phyloP scores from a whole-genome alignment of 1,284 basidiomycete genomes.

The Cutaneotrichosporon mucoides region DNA sequence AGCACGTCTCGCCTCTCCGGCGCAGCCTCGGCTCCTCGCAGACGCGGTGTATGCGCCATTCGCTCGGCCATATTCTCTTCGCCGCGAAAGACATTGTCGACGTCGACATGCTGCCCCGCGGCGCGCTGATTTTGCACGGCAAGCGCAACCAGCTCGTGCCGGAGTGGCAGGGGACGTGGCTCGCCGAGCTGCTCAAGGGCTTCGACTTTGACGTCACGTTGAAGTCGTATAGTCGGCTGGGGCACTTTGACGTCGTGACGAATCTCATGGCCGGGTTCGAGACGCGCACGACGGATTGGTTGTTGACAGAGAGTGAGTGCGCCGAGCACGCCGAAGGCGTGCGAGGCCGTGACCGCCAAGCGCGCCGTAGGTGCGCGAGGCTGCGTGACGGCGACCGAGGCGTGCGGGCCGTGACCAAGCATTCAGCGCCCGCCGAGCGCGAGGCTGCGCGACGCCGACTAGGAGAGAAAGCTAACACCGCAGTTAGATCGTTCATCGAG shows the following conservation, averaged over 20 bases:
- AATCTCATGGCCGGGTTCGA: constrained; percentile 37
- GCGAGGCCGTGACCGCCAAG: too few relatives aligned
- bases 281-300: constrained; percentile 16
- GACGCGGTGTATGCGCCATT: constrained; percentile 46
- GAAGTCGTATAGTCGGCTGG: constrained; percentile 42
- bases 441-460: too few relatives aligned
- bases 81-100: constrained; percentile 47
- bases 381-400: too few relatives aligned
- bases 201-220: constrained; percentile 46
- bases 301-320: constrained; percentile 26
- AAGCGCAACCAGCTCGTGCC: constrained; percentile 30
- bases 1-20: constrained; percentile 46
- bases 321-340: too few relatives aligned
- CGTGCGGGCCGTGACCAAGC: too few relatives aligned
- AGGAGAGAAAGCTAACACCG: neutral
- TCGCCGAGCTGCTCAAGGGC: constrained; percentile 47
- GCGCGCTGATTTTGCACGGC: constrained; percentile 49
- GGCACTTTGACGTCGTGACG: constrained; percentile 42
- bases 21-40: constrained; percentile 45
- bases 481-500: constrained; percentile 13
- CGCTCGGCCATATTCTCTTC: constrained; percentile 48
- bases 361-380: too few relatives aligned
- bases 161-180: constrained; percentile 43
- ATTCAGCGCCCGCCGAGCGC: too few relatives aligned
- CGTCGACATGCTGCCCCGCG: constrained; percentile 37